phyloP scores from a whole-genome alignment of 331 rosid genomes.

The Dryas integrifolia region DNA sequence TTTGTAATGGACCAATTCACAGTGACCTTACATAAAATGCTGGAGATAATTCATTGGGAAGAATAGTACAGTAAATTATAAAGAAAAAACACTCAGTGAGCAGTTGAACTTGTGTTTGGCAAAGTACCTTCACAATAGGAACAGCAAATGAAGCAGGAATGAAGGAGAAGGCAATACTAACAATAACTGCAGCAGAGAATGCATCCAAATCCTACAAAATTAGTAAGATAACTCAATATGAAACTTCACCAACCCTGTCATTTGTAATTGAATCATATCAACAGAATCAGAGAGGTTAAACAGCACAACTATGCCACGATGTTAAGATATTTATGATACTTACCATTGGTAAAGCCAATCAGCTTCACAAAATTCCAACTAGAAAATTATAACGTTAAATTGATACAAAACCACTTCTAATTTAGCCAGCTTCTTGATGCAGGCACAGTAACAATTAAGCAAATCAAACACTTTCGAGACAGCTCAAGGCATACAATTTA shows the following conservation, averaged over 20 bases:
- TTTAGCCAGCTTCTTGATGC: not conserved
- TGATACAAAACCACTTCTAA: not conserved
- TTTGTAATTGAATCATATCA: not conserved
- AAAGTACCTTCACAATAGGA: constrained; percentile 86
- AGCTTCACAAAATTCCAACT: not conserved
- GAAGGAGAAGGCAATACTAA: constrained; percentile 86
- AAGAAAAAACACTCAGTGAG: constrained; percentile 6
- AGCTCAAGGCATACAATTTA: constrained; percentile 4
- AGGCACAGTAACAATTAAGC: not conserved
- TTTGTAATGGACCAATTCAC: no score
- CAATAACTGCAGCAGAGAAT: constrained; percentile 86
- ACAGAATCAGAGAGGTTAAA: not conserved
- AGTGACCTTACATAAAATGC: no score
- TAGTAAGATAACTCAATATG: not conserved
- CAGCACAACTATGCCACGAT: not conserved
- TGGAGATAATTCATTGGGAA: not conserved
- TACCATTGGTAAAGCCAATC: not conserved
- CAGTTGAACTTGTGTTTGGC: constrained; percentile 23
- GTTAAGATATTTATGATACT: no score
- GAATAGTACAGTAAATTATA: not conserved
- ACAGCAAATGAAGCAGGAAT: constrained; percentile 97
- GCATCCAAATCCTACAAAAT: constrained; percentile 91
- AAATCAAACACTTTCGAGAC: not conserved
- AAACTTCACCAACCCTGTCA: constrained; percentile 7
- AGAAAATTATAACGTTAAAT: not conserved